These are phyloP conservation scores for Solanum piurae DNA, from an alignment of 257 asterid species.

Conservation along the genomic window DNA sequence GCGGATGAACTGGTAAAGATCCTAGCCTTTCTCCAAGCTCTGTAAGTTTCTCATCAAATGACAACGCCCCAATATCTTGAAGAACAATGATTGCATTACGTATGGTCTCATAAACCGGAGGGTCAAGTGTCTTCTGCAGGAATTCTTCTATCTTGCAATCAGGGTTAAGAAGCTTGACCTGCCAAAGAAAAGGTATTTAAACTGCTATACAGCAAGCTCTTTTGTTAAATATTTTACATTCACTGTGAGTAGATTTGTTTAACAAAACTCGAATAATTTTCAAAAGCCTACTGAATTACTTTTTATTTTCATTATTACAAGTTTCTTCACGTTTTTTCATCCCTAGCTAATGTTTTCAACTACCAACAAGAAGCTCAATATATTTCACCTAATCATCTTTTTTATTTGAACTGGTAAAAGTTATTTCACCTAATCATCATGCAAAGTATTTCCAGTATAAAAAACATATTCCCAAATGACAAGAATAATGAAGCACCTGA, in stretches of 20 bases:
- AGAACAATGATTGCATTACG: slow-evolving; percentile 60
- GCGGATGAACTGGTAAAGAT: slow-evolving; percentile 84
- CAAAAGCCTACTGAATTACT: not conserved
- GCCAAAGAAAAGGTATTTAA: slow-evolving; percentile 1
- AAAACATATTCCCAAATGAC: not conserved
- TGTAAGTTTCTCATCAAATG: slow-evolving; percentile 72
- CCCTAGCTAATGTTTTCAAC: not conserved
- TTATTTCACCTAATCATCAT: not conserved
- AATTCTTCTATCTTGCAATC: slow-evolving; percentile 70
- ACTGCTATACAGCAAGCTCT: not conserved
- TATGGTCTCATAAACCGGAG: slow-evolving; percentile 79
- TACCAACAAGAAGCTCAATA: not conserved
- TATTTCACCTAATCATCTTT: not conserved
- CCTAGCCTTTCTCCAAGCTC: slow-evolving; percentile 83
- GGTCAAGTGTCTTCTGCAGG: slow-evolving; percentile 70
- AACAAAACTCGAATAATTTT: not conserved
- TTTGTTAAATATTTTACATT: not conserved
- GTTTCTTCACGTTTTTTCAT: not conserved
- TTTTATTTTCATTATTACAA: not conserved
- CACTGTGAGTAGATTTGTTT: not conserved
- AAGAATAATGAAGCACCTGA: slow-evolving; percentile 41
- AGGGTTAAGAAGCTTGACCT: slow-evolving; percentile 85
- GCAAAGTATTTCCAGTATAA: not conserved
- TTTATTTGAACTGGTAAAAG: not conserved
- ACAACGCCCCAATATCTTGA: slow-evolving; percentile 80